phyloP scores from a whole-genome alignment of 1,284 basidiomycete genomes.

The Ceratorhiza oryzae-sativae region DNA sequence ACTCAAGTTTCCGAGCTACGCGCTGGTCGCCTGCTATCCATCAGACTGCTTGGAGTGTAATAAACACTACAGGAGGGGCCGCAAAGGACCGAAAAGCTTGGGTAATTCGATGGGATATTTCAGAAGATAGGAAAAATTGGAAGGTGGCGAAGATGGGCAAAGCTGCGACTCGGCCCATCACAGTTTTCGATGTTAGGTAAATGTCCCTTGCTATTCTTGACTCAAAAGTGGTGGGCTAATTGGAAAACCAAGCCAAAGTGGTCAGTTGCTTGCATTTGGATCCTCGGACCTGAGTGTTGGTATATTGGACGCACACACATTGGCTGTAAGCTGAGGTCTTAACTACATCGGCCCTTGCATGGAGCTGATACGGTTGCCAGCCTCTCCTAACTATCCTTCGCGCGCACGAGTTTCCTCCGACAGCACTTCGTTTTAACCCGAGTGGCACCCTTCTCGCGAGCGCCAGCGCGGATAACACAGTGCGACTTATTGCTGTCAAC shows the following conservation, averaged over 20 bases:
- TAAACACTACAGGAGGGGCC: constrained; percentile 9
- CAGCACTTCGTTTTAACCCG: constrained; percentile 87
- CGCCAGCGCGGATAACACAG: constrained; percentile 89
- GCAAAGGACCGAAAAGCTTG: constrained; percentile 29
- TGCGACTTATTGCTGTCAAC: constrained; percentile 83
- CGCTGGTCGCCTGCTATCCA: constrained; percentile 24
- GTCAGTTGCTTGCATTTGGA: constrained; percentile 83
- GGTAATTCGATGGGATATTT: constrained; percentile 43
- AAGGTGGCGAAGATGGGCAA: constrained; percentile 63
- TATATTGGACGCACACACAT: constrained; percentile 79
- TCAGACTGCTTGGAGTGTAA: constrained; percentile 26
- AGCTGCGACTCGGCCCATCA: constrained; percentile 73
- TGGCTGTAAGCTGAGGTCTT: constrained; percentile 65
- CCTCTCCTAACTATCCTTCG: constrained; percentile 87
- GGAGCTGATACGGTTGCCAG: constrained; percentile 54
- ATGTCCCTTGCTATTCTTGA: constrained; percentile 40
- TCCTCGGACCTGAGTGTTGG: constrained; percentile 88
- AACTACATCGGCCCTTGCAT: not conserved
- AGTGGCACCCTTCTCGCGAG: constrained; percentile 83
- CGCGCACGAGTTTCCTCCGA: constrained; percentile 95
- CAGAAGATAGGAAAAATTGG: constrained; percentile 53
- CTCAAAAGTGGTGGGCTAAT: not conserved
- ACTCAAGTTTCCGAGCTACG: constrained; percentile 17
- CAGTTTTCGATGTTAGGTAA: constrained; percentile 87
- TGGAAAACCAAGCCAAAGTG: constrained; percentile 66